These are phyloP conservation scores for Taxawa tesnikishii DNA, from an alignment of 2,329 filamentous ascomycete genomes.

Conservation along the genomic window DNA sequence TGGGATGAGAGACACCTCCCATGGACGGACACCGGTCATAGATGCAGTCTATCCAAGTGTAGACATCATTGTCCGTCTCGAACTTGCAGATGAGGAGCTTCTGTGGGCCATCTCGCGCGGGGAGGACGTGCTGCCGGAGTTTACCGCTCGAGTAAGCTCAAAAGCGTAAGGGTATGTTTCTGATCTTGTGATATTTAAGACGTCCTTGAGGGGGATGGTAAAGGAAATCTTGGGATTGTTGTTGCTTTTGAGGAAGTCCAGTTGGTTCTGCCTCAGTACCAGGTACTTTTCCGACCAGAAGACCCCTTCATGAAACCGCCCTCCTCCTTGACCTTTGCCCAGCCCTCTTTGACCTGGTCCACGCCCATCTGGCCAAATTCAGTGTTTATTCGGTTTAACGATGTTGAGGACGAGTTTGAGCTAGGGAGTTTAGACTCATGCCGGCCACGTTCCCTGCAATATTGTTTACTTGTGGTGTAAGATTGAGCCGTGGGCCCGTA, in stretches of 20 bases:
- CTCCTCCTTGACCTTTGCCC: conserved; percentile 82
- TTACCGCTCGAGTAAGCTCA: conserved; percentile 70
- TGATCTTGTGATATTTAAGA: conserved; percentile 80
- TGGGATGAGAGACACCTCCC: conserved; percentile 96
- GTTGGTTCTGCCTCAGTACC: conserved; percentile 79
- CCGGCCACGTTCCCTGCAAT: conserved; percentile 65
- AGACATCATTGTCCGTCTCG: conserved; percentile 91
- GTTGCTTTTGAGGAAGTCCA: conserved; percentile 91
- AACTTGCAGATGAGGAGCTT: conserved; percentile 85
- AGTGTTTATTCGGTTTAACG: conserved; percentile 28
- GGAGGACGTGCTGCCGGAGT: conserved; percentile 52
- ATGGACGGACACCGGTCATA: conserved; percentile 94
- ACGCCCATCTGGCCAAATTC: conserved; percentile 23
- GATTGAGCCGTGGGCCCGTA: conserved; percentile 59
- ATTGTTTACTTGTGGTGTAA: conserved; percentile 61
- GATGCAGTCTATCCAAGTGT: conserved; percentile 98
- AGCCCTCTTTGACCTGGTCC: conserved; percentile 47
- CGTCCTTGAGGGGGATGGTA: conserved; percentile 72
- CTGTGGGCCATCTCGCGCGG: conserved; percentile 68
- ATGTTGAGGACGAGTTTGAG: conserved; percentile 21
- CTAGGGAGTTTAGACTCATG: conserved; percentile 58
- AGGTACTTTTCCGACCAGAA: conserved; percentile 85
- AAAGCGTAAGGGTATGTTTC: conserved; percentile 88
- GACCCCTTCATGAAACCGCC: conserved; percentile 68
- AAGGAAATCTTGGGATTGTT: conserved; percentile 71